Evolutionary conservation across 2,329 filamentous ascomycete species (phyloP).

Genomic region (Didymella arachidicola): DNA sequence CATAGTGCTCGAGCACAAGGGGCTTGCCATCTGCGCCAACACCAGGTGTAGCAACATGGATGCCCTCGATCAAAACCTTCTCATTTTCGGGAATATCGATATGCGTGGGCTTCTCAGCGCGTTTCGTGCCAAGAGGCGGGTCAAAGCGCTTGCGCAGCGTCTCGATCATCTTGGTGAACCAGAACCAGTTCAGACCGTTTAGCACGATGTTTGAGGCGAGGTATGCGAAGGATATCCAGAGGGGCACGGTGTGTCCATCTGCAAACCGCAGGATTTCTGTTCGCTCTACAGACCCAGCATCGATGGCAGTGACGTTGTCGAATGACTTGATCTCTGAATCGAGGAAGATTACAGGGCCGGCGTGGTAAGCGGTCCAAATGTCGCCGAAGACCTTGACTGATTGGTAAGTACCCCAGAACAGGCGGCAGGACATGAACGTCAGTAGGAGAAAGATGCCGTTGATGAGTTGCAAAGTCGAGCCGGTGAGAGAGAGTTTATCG

Average conservation of each 20-base stretch:
- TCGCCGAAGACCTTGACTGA: conserved; percentile 71
- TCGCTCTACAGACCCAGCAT: conserved; percentile 33
- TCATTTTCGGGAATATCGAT: conserved; percentile 35
- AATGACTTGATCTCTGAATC: conserved; percentile 43
- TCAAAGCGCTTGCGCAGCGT: conserved; percentile 80
- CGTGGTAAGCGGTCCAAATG: conserved; percentile 61
- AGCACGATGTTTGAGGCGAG: conserved; percentile 74
- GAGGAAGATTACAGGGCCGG: conserved; percentile 32
- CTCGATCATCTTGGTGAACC: conserved; percentile 87
- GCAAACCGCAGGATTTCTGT: conserved; percentile 61
- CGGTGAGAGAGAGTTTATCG: conserved; percentile 84
- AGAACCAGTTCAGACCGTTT: conserved; percentile 81
- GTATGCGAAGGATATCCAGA: conserved; percentile 75
- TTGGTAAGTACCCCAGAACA: conserved; percentile 79
- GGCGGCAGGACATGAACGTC: conserved; percentile 78
- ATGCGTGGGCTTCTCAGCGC: conserved; percentile 25
- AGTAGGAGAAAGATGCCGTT: conserved; percentile 76
- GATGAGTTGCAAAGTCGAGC: conserved; percentile 74
- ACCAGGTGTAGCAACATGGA: conserved; percentile 41
- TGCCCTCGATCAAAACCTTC: conserved; percentile 46
- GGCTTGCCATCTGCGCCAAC: conserved; percentile 21
- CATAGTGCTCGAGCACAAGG: conserved; percentile 32
- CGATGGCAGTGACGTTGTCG: conserved; percentile 31
- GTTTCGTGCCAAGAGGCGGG: conserved; percentile 59
- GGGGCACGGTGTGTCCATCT: conserved; percentile 59